Base-by-base conservation (phyloP, 106 monocot species). In the Hemerocallis citrina region DNA sequence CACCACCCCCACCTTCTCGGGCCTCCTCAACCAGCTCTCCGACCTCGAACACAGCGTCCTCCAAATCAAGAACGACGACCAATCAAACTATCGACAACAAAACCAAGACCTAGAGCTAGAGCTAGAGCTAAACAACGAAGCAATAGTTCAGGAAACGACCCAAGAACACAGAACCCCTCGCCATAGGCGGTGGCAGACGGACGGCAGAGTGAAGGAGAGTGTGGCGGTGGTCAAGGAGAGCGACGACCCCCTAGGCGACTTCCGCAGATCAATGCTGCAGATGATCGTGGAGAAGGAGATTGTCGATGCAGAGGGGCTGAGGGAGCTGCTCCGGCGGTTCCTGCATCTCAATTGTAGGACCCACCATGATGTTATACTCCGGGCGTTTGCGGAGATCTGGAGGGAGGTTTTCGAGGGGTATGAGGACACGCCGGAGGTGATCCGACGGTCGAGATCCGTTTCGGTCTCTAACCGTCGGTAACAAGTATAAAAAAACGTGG, bases 241-340 rank as follows among this genome's bases (percentile, higher is more conserved):
- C 38, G 79, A 52, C 22, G 76, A 88, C 50, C 88, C 88, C 17
- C 61, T 79, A 16, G 59, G 37, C 10, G 88, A 88, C 51, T 88
- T 88, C 68, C 45, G 79, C 59, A 19, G 49, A 36, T 88, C 88
- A 59, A 88, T 88, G 86, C 69, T 87, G 45, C 78, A 78, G 59
- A 87, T 87, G 86, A 87, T 87, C 43, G 78, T 87, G 7, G 88
- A 88, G 82, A 80, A 88, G 43, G 76, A 74, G 75, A 79, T 88
- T 48, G 76, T 70, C n/a, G 68, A n/a, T 6, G 59, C 63, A 23
- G 66, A 67, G 10, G 79, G 76, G 62, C 75, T 82, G 34, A 24
- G 64, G 11, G 70, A 83, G 73, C 79, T 83, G 17, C 57, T 88
- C 43, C 42, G 41, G 7, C 48, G 64, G 12, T 83, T 88, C 62